Evolutionary conservation across 192 early-diverging fungal genomes (phyloP).

Genomic region (Backusella luteola): DNA sequence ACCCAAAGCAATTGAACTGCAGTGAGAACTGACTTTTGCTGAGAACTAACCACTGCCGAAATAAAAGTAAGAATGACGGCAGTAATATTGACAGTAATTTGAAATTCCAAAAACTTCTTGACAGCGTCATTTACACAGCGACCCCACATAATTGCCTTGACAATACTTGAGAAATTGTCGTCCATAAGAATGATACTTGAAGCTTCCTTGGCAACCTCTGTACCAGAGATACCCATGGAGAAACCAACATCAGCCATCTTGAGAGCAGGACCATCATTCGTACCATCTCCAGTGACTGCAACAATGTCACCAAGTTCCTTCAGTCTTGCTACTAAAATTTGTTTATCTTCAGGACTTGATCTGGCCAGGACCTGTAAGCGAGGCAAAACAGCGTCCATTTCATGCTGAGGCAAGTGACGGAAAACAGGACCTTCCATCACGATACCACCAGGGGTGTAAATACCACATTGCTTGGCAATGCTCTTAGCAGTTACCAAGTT

Average conservation of each 20-base stretch:
- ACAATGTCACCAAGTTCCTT: slow-evolving; percentile 92
- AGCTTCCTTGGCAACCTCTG: slow-evolving; percentile 99
- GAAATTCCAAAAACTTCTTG: slow-evolving; percentile 99
- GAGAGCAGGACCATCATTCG: slow-evolving; percentile 97
- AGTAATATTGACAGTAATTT: slow-evolving; percentile 96
- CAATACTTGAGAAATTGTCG: slow-evolving; percentile 97
- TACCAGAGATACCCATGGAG: slow-evolving; percentile 99
- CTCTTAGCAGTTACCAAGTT: slow-evolving; percentile 90
- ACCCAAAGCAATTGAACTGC: slow-evolving; percentile 98
- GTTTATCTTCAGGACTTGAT: slow-evolving; percentile 93
- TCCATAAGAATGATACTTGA: slow-evolving; percentile 97
- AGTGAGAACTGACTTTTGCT: slow-evolving; percentile 83
- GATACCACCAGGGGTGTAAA: slow-evolving; percentile 83
- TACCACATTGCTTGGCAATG: slow-evolving; percentile 93
- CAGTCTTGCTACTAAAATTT: slow-evolving; percentile 87
- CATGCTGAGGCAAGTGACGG: slow-evolving; percentile 73
- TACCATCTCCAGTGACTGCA: slow-evolving; percentile 98
- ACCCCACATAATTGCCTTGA: slow-evolving; percentile 98
- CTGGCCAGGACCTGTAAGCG: slow-evolving; percentile 93
- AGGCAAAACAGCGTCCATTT: slow-evolving; percentile 93
- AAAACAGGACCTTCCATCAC: slow-evolving; percentile 96
- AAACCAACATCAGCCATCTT: slow-evolving; percentile 97
- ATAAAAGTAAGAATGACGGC: slow-evolving; percentile 82
- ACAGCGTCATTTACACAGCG: slow-evolving; percentile 94
- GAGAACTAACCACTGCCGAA: slow-evolving; percentile 59